phyloP scores from a whole-genome alignment of 2,329 filamentous ascomycete species.

The Cordyceps cateniannulata region DNA sequence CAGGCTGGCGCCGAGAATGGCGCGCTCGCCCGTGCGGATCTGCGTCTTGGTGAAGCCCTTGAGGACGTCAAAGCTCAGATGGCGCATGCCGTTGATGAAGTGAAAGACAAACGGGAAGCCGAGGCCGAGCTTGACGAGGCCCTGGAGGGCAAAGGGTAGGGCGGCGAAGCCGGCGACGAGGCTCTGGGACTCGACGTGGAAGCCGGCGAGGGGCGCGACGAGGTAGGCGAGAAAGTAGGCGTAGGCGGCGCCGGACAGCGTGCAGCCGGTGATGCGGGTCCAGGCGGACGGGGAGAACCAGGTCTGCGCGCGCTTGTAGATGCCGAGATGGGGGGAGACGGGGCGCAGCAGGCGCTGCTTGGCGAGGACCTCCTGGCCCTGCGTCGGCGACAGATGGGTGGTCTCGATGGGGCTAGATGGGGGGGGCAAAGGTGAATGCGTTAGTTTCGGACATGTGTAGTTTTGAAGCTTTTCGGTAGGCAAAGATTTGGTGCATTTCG shows the following conservation, averaged over 20 bases:
- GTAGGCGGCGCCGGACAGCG: constrained; percentile 70
- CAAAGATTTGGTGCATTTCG: not conserved
- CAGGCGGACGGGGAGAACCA: constrained; percentile 67
- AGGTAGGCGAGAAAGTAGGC: constrained; percentile 76
- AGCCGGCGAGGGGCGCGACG: constrained; percentile 64
- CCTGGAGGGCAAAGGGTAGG: constrained; percentile 54
- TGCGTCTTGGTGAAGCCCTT: constrained; percentile 43
- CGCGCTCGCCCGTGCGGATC: constrained; percentile 40
- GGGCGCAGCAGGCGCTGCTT: constrained; percentile 76
- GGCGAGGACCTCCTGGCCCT: constrained; percentile 62
- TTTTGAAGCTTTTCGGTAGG: not conserved
- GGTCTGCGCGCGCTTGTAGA: constrained; percentile 83
- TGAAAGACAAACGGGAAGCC: constrained; percentile 57
- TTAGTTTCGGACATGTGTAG: not conserved
- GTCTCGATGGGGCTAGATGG: constrained; percentile 44
- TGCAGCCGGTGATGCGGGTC: constrained; percentile 77
- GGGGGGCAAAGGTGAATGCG: not conserved
- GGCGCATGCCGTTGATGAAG: constrained; percentile 48
- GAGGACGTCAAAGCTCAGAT: constrained; percentile 47
- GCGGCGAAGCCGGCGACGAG: constrained; percentile 55
- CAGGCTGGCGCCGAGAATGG: constrained; percentile 42
- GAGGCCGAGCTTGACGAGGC: constrained; percentile 46
- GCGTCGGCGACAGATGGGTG: constrained; percentile 46
- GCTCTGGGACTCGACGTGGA: constrained; percentile 53
- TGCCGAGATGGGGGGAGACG: constrained; percentile 74